Base-by-base conservation (phyloP, 768 basidiomycete species). In the Boletellus ananiceps region DNA sequence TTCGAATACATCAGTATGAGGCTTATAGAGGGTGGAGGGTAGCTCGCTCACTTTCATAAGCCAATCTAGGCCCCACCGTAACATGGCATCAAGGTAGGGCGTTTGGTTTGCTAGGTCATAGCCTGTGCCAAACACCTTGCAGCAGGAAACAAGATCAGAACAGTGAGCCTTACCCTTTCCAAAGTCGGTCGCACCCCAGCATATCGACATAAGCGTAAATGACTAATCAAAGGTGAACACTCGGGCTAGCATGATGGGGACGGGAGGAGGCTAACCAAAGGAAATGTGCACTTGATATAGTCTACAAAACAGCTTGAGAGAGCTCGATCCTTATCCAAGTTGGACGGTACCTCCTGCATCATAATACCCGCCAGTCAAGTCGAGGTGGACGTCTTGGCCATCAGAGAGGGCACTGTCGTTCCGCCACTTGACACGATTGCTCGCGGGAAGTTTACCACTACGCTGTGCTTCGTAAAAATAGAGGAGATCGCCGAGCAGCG, bases 391-490 rank as follows among this genome's bases (percentile, higher is more conserved):
- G 54, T 91, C 86, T 50, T 73, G 67, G 13, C 93, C 94, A 67
- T 97, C 94, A 32, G 81, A 70, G 19, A 84, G 57, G 15, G 81
- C 79, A 59, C 88, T 91, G 48, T 85, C 78, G 59, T 96, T 96
- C 45, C 93, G 74, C 94, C 94, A 97, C 21, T 78, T 62, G 2
- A 94, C 89, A 35, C 93, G 78, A 52, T 88, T 89, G 4, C 73
- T 73, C 12, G 69, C 58, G 0, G 85, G 78, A 14, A 95, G 75
- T 37, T 74, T 74, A 14, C 93, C 93, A 46, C 87, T 88, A 16
- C 93, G 76, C 61, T 96, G 93, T 1, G 84, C 92, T 54, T 96
- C 93, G 61, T 93, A 96, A 67, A 95, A 95, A 62, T 83, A 95
- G 23, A 95, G 64, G 23, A 86, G 66, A 64, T 86, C 82, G 4